phyloP scores from a whole-genome alignment of 345 rosid species.

The Firmiana major region DNA sequence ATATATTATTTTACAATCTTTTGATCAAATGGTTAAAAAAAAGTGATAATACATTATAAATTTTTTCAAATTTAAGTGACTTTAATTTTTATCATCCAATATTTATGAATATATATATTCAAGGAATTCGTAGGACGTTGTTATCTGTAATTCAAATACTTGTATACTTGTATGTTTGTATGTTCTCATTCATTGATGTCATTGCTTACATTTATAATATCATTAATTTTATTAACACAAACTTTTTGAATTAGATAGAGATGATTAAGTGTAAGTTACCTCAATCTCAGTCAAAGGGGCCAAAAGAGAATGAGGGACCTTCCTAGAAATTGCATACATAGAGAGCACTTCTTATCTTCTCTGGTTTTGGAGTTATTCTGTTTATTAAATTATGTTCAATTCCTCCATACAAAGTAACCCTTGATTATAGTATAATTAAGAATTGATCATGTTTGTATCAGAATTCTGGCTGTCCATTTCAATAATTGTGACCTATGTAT shows the following conservation, averaged over 20 bases:
- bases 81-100: too few relatives aligned
- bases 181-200: neutral
- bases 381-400: neutral
- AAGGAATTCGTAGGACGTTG: too few relatives aligned
- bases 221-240: neutral
- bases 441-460: neutral
- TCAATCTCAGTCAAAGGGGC: too few relatives aligned
- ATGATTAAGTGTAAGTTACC: neutral
- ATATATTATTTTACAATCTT: too few relatives aligned
- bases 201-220: slow-evolving; percentile 3
- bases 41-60: too few relatives aligned
- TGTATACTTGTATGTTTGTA: too few relatives aligned
- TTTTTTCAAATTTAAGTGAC: too few relatives aligned
- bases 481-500: neutral
- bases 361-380: neutral
- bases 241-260: neutral
- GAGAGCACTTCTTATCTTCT: neutral
- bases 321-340: neutral
- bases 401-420: neutral
- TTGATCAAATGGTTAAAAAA: too few relatives aligned
- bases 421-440: neutral
- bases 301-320: neutral
- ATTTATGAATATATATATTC: too few relatives aligned
- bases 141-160: too few relatives aligned
- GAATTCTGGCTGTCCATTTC: neutral